Evolutionary conservation across 2,329 filamentous ascomycete genomes (phyloP), one percentile per base, ranked within the genome.

Genomic region (Fusarium bactridioides): DNA sequence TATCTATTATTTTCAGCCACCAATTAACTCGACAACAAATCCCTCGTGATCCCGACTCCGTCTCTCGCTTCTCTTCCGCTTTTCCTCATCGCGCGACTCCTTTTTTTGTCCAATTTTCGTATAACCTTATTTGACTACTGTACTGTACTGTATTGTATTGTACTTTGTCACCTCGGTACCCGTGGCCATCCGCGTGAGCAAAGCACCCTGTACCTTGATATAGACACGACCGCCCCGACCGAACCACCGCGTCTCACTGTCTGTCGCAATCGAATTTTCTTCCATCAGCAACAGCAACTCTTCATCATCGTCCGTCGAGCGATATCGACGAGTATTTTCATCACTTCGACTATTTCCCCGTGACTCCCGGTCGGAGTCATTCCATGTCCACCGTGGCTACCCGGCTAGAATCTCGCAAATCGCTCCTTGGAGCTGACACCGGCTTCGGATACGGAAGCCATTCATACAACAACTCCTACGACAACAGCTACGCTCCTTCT

Each of bases 401-500:
- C 70, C 79, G 82, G 69, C 77, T 83, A 64, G 83, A 83, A 59
- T 83, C 82, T 69, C 81, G 80, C 73, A 82, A 82, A 74, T 82
- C 81, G 59, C 77, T 84, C 73, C 78, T 84, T 50, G 80, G 82
- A 71, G 78, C 75, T 64, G 82, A 84, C 69, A 78, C 77, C n/a
- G 79, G 77, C 53, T 84, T 80, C 73, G 77, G 79, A 56, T 82
- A 83, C 48, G 79, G 78, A 60, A 72, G 77, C 21, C 77, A 78
- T 61, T 77, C 78, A 50, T 82, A 80, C 70, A 76, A 77, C 59
- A 78, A 82, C 67, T 77, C 78, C 23, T 82, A 81, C 61, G 63
- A 79, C 37, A 66, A 54, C 51, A 72, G 76, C 41, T 67, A 75
- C 37, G 61, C 58, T 61, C 70, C 76, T 23, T 69, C 73, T 23